Evolutionary conservation across 2,329 filamentous ascomycete genomes (phyloP).

Genomic region (Curvularia verruculosa): DNA sequence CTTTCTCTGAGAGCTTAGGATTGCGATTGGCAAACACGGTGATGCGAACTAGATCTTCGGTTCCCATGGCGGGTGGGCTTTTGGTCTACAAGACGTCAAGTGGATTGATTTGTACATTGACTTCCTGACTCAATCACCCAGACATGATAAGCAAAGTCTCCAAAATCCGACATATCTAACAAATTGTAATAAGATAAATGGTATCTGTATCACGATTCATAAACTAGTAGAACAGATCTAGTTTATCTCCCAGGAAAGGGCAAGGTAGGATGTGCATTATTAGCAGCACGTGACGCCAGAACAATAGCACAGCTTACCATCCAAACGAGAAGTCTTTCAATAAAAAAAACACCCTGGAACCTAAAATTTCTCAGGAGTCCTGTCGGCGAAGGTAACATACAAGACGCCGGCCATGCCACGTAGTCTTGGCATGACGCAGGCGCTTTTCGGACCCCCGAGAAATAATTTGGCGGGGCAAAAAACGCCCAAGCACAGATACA

Average conservation of each 20-base stretch:
- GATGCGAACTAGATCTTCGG: constrained; percentile 2
- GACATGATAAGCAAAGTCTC: too few species aligned
- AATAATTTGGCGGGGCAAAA: constrained; percentile 13
- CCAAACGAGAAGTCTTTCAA: neutral
- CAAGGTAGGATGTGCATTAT: neutral
- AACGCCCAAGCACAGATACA: neutral
- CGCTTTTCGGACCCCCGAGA: constrained; percentile 12
- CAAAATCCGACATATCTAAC: neutral
- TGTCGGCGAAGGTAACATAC: neutral
- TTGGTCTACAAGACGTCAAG: neutral
- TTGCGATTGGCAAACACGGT: neutral
- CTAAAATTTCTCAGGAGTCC: neutral
- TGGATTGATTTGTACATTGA: neutral
- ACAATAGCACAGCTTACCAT: neutral
- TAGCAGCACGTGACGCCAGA: neutral
- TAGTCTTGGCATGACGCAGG: constrained; percentile 17
- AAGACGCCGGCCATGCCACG: neutral
- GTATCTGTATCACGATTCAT: neutral
- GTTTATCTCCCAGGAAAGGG: neutral
- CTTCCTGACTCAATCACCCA: too few species aligned
- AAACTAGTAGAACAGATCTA: neutral
- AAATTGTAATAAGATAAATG: neutral
- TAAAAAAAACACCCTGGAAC: neutral
- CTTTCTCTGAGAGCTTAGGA: neutral
- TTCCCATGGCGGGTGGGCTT: neutral